phyloP scores from a whole-genome alignment of 192 early-diverging fungal genomes.

The Backusella tarrabulga region DNA sequence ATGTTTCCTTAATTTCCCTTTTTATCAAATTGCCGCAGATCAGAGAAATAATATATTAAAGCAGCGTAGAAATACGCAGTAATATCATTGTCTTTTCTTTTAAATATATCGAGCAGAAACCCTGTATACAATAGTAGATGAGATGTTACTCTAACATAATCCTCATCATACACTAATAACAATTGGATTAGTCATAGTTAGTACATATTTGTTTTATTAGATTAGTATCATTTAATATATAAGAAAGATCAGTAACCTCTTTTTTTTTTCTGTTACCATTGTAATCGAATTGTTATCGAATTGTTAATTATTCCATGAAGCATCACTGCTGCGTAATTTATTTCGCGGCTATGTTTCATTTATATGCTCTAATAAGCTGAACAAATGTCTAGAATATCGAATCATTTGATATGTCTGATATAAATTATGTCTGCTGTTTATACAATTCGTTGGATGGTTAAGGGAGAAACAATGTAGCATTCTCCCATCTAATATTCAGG shows the following conservation, averaged over 20 bases:
- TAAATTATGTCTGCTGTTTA: no score
- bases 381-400: background rate
- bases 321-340: background rate
- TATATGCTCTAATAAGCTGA: background rate
- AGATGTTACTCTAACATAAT: background rate
- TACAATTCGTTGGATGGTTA: no score
- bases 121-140: background rate
- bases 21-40: background rate
- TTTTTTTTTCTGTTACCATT: background rate
- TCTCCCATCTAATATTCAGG: no score
- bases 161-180: background rate
- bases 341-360: background rate
- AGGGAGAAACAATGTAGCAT: no score
- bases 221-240: background rate
- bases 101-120: background rate
- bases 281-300: background rate
- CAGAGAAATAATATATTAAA: background rate
- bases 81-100: background rate
- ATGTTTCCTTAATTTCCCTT: background rate
- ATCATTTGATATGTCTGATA: no score
- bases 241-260: background rate
- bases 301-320: background rate
- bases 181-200: background rate
- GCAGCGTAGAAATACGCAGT: background rate
- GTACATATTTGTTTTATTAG: background rate